These are phyloP conservation scores for Ustilago trichophora DNA, from an alignment of 1,284 basidiomycete genomes.

Conservation along the genomic window DNA sequence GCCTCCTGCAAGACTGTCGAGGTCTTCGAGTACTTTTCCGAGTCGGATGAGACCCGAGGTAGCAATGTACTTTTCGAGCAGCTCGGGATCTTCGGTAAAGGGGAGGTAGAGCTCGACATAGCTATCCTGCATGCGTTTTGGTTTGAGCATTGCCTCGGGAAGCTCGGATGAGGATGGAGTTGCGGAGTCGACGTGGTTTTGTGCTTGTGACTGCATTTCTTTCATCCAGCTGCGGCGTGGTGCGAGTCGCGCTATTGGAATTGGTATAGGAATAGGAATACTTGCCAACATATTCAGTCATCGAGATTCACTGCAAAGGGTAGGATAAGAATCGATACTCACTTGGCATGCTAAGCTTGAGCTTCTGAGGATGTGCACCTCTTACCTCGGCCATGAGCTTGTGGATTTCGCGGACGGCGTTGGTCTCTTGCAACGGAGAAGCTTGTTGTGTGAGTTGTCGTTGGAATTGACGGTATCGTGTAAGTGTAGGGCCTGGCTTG, in stretches of 20 bases:
- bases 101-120: constrained; percentile 64
- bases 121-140: constrained; percentile 63
- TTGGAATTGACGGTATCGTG: not conserved
- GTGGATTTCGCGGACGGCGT: constrained; percentile 43
- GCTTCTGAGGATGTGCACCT: constrained; percentile 34
- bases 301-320: no score
- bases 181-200: not conserved
- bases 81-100: constrained; percentile 58
- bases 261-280: no score
- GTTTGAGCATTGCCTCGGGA: constrained; percentile 34
- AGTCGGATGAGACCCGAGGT: constrained; percentile 63
- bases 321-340: constrained; percentile 1
- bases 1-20: constrained; percentile 65
- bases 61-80: constrained; percentile 67
- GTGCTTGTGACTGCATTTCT: constrained; percentile 37
- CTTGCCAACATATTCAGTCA: no score
- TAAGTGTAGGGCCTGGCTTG: not conserved
- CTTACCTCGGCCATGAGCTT: constrained; percentile 48
- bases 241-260: constrained; percentile 40
- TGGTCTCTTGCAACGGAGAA: constrained; percentile 46
- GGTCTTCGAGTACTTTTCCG: constrained; percentile 67
- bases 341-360: constrained; percentile 49
- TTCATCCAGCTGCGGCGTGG: constrained; percentile 47
- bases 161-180: constrained; percentile 12
- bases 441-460: constrained; percentile 29